These are phyloP conservation scores for Zygotorulaspora chibaensis DNA, from an alignment of 805 yeast genomes.

Conservation along the genomic window DNA sequence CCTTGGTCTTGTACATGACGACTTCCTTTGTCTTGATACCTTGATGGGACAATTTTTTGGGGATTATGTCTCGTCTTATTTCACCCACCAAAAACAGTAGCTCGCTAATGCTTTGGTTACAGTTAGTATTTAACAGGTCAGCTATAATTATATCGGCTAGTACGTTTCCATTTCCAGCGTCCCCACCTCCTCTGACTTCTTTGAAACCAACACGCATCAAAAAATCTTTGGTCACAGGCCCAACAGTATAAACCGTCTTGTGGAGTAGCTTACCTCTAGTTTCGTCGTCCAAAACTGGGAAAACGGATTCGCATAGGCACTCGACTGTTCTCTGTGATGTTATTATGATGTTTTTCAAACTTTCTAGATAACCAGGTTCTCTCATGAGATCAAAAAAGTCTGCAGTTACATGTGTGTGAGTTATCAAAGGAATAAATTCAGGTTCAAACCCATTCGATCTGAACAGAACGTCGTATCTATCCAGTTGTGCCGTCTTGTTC, in stretches of 20 bases:
- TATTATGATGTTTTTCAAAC: slow-evolving; percentile 56
- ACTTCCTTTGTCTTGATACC: slow-evolving; percentile 41
- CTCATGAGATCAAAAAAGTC: slow-evolving; percentile 44
- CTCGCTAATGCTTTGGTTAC: slow-evolving; percentile 25
- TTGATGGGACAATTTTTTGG: slow-evolving; percentile 44
- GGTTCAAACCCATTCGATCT: slow-evolving; percentile 38
- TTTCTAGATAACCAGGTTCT: slow-evolving; percentile 39
- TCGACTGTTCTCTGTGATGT: slow-evolving; percentile 94
- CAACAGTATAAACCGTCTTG: slow-evolving; percentile 77
- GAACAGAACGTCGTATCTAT: slow-evolving; percentile 55
- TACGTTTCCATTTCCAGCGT: slow-evolving; percentile 76
- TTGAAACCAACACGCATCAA: slow-evolving; percentile 58
- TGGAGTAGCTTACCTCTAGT: slow-evolving; percentile 32
- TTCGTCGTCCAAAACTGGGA: slow-evolving; percentile 21
- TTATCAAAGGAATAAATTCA: slow-evolving; percentile 67
- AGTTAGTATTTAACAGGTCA: slow-evolving; percentile 22
- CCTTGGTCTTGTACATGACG: slow-evolving; percentile 65
- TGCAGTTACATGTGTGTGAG: slow-evolving; percentile 52
- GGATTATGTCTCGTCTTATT: slow-evolving; percentile 75
- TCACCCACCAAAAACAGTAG: slow-evolving; percentile 82
- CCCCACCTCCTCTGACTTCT: slow-evolving; percentile 63
- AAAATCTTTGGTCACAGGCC: slow-evolving; percentile 76
- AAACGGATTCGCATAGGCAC: slow-evolving; percentile 50
- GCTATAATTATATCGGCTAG: slow-evolving; percentile 59
- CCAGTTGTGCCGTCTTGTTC: slow-evolving; percentile 64